Evolutionary conservation across 2,329 filamentous ascomycete genomes (phyloP).

Genomic region (Cercospora citrullina): DNA sequence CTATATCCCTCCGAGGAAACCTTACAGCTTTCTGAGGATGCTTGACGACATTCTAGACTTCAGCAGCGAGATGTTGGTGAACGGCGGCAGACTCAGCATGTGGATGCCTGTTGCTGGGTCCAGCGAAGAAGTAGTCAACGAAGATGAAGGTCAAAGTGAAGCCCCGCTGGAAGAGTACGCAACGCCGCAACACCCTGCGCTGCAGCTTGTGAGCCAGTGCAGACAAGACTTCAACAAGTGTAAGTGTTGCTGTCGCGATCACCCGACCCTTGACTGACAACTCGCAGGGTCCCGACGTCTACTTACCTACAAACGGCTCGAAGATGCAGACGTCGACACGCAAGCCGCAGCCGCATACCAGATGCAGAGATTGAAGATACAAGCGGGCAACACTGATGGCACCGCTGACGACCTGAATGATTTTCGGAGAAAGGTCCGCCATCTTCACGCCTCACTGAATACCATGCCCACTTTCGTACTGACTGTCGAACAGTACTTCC

Average conservation of each 20-base stretch:
- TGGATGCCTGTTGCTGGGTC: slow-evolving; percentile 92
- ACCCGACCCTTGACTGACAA: neutral
- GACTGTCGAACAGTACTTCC: slow-evolving; percentile 36
- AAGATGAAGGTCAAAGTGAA: slow-evolving; percentile 16
- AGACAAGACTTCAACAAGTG: slow-evolving; percentile 89
- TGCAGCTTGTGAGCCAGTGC: slow-evolving; percentile 74
- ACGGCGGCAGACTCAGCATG: slow-evolving; percentile 78
- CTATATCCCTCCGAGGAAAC: slow-evolving; percentile 84
- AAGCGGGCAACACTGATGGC: slow-evolving; percentile 40
- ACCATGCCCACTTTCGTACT: neutral
- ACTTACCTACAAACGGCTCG: slow-evolving; percentile 77
- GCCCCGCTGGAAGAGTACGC: slow-evolving; percentile 64
- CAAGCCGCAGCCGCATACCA: slow-evolving; percentile 33
- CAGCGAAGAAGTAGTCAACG: slow-evolving; percentile 49
- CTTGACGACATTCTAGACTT: slow-evolving; percentile 87
- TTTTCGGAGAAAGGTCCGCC: slow-evolving; percentile 58
- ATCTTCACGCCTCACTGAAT: neutral
- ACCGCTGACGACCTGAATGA: slow-evolving; percentile 67
- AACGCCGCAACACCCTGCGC: slow-evolving; percentile 72
- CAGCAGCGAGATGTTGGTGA: slow-evolving; percentile 72
- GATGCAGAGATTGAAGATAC: slow-evolving; percentile 22
- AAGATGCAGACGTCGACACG: slow-evolving; percentile 55
- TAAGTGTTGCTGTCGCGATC: slow-evolving; percentile 28
- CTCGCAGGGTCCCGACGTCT: slow-evolving; percentile 76
- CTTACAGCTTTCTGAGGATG: slow-evolving; percentile 89